Conservation (phyloP, 768 basidiomycete species). For the Tricholoma saponaceum region DNA sequence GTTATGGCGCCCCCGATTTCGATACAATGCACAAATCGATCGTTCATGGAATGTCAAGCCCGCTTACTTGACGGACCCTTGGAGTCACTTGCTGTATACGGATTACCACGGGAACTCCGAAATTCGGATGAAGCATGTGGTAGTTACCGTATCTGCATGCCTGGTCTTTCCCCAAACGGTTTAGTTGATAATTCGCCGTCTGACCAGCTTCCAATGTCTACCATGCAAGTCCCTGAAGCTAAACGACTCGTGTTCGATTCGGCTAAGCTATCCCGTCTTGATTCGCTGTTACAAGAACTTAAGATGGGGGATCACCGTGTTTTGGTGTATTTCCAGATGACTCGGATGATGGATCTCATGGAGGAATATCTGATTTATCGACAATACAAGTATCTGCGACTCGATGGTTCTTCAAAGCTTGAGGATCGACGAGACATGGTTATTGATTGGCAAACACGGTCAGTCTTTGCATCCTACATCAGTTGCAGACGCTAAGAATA, state of each 20-base stretch:
- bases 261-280: constrained; percentile 90
- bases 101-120: constrained; percentile 63
- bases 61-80: constrained; percentile 61
- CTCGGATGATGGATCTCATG: constrained; percentile 98
- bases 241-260: constrained; percentile 96
- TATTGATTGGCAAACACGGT: constrained; percentile 98
- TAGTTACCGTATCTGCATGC: constrained; percentile 44
- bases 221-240: constrained; percentile 91
- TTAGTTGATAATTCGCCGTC: constrained; percentile 61
- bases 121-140: constrained; percentile 53
- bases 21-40: constrained; percentile 68
- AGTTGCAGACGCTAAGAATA: background rate
- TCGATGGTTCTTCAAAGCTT: constrained; percentile 92
- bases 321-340: constrained; percentile 99
- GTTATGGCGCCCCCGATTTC: constrained; percentile 82
- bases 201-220: constrained; percentile 74
- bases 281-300: constrained; percentile 84
- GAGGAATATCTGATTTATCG: constrained; percentile 97
- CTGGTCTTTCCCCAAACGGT: constrained; percentile 62
- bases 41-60: constrained; percentile 71
- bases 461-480: constrained; percentile 15
- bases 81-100: constrained; percentile 77
- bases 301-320: constrained; percentile 93
- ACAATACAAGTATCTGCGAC: constrained; percentile 89
- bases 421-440: constrained; percentile 99